Evolutionary conservation across 306 rosid genomes (phyloP).

Genomic region (Herpetospermum pedunculosum): DNA sequence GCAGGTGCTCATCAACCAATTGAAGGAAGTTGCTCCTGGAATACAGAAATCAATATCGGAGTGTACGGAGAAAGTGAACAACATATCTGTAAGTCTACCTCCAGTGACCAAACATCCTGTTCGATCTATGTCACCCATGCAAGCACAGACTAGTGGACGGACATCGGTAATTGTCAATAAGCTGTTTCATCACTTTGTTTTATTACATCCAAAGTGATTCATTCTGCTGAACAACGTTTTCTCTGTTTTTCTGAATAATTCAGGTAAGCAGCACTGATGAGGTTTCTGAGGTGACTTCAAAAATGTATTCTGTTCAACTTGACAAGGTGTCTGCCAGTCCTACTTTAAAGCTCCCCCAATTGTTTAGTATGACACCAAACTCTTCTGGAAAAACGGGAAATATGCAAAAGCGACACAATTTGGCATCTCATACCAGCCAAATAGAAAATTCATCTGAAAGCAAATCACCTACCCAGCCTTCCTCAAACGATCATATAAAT

Average conservation of each 20-base stretch:
- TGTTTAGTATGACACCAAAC: slow-evolving; percentile 74
- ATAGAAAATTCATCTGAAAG: slow-evolving; percentile 51
- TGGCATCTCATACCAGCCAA: slow-evolving; percentile 55
- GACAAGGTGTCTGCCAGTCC: slow-evolving; percentile 84
- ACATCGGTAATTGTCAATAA: slow-evolving; percentile 38
- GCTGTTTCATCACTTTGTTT: too few relatives aligned
- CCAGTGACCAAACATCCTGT: slow-evolving; percentile 51
- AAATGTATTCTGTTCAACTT: slow-evolving; percentile 60
- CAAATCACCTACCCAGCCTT: slow-evolving; percentile 46
- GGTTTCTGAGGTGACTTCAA: slow-evolving; percentile 60
- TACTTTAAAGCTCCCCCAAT: slow-evolving; percentile 90
- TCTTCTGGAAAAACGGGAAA: slow-evolving; percentile 84
- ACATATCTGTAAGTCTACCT: slow-evolving; percentile 60
- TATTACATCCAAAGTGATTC: neutral
- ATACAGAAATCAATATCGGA: slow-evolving; percentile 90
- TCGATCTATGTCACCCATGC: slow-evolving; percentile 56
- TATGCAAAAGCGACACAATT: slow-evolving; percentile 52
- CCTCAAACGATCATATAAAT: slow-evolving; percentile 39
- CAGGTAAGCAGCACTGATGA: slow-evolving; percentile 69
- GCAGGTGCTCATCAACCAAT: slow-evolving; percentile 93
- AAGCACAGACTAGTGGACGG: slow-evolving; percentile 69
- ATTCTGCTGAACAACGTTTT: neutral
- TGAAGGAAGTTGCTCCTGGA: slow-evolving; percentile 94
- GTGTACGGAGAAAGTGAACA: slow-evolving; percentile 82
- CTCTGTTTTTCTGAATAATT: slow-evolving; percentile 14